A percentile compares a stretch with the other conserved stretches of the same genome.
Conservation (phyloP, 345 rosid genomes). For the Iberis pinnata region DNA sequence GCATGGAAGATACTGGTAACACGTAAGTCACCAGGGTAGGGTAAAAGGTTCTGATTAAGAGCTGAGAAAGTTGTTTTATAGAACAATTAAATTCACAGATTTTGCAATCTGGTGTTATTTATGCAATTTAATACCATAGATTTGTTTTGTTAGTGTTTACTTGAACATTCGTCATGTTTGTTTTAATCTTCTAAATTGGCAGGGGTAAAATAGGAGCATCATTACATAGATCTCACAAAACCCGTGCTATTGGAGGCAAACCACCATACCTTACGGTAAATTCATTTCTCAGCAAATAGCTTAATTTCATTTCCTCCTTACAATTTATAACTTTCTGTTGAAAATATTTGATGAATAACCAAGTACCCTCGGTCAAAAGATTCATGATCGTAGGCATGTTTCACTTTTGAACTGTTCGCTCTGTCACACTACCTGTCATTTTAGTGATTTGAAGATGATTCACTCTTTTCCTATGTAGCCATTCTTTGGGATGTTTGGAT, state of each 20-base stretch:
- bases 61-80: constrained; percentile 1
- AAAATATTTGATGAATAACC: not conserved
- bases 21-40: too few relatives aligned
- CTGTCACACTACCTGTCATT: not conserved
- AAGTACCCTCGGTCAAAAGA: not conserved
- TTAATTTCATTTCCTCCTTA: not conserved
- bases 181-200: too few relatives aligned
- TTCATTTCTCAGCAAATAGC: not conserved
- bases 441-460: constrained; percentile 11
- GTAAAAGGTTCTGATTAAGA: constrained; percentile 4
- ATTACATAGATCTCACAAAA: constrained; percentile 42
- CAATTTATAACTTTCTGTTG: not conserved
- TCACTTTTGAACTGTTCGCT: constrained; percentile 6
- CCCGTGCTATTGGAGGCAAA: constrained; percentile 45
- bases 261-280: constrained; percentile 65
- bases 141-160: constrained; percentile 5
- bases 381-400: too few relatives aligned
- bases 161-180: constrained; percentile 8
- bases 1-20: not conserved
- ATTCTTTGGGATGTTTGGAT: constrained; percentile 31
- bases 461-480: constrained; percentile 22
- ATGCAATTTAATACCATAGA: not conserved
- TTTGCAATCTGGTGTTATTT: not conserved
- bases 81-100: constrained; percentile 5
- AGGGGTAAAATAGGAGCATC: constrained; percentile 88